These are phyloP conservation scores for Neocatenulostroma microsporum DNA, from an alignment of 2,329 filamentous ascomycete species.

Conservation along the genomic window DNA sequence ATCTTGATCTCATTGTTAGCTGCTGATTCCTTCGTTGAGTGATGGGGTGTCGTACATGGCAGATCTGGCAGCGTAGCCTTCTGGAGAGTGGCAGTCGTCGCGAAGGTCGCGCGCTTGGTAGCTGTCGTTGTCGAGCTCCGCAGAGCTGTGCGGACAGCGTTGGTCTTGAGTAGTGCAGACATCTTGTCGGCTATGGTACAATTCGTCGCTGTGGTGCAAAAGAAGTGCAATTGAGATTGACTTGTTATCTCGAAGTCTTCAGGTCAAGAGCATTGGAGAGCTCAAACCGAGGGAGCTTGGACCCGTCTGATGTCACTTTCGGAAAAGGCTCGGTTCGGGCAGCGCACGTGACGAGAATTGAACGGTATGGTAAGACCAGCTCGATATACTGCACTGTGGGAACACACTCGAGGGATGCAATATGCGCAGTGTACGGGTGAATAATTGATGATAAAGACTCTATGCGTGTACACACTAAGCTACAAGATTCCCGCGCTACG, in stretches of 20 bases:
- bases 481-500: background rate
- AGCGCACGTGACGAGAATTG: too few relatives aligned
- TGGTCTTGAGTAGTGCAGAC: conserved; percentile 69
- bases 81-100: conserved; percentile 68
- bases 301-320: too few relatives aligned
- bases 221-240: too few relatives aligned
- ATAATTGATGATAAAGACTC: too few relatives aligned
- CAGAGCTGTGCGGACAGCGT: conserved; percentile 59
- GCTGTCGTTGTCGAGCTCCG: conserved; percentile 58
- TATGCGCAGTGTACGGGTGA: too few relatives aligned
- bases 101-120: conserved; percentile 53
- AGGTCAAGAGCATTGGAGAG: background rate
- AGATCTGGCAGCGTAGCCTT: conserved; percentile 94
- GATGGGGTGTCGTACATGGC: conserved; percentile 48
- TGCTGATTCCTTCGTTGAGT: background rate
- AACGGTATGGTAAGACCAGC: too few relatives aligned
- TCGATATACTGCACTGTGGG: too few relatives aligned
- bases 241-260: conserved; percentile 1
- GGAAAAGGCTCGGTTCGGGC: too few relatives aligned
- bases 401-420: too few relatives aligned
- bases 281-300: background rate
- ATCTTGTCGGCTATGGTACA: conserved; percentile 53
- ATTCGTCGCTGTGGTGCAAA: too few relatives aligned
- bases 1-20: conserved; percentile 48
- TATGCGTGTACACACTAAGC: too few relatives aligned